Evolutionary conservation across 2,329 filamentous ascomycete species (phyloP).

Genomic region (Didymella keratinophila): DNA sequence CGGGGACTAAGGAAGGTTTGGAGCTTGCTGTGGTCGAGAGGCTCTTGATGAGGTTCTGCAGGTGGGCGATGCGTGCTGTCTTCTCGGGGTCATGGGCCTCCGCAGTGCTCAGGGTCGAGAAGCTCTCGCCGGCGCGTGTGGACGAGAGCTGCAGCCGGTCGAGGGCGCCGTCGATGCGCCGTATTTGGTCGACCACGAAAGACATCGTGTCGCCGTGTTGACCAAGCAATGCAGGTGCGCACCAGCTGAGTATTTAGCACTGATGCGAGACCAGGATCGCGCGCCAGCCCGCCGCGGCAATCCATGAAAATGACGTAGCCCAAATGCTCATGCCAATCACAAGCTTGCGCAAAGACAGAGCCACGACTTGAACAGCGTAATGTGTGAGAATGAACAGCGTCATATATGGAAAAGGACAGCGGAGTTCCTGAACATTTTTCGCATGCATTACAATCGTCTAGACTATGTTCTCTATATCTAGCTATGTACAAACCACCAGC

Average conservation of each 20-base stretch:
- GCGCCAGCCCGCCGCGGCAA: slow-evolving; percentile 5
- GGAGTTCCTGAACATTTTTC: neutral
- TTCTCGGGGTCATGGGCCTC: slow-evolving; percentile 50
- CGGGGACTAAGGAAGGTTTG: slow-evolving; percentile 66
- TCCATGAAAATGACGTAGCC: slow-evolving; percentile 10
- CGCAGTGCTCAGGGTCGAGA: slow-evolving; percentile 42
- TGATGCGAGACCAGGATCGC: slow-evolving; percentile 15
- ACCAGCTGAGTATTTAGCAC: neutral
- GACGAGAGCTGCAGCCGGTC: slow-evolving; percentile 63
- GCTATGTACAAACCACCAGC: slow-evolving; percentile 2
- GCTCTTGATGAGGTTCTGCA: slow-evolving; percentile 73
- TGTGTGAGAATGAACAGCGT: neutral
- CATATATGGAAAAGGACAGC: neutral
- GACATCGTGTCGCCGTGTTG: slow-evolving; percentile 48
- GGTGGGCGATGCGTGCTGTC: slow-evolving; percentile 61
- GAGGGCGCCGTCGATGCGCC: slow-evolving; percentile 64
- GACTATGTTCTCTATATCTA: slow-evolving; percentile 2
- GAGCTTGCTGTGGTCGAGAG: slow-evolving; percentile 75
- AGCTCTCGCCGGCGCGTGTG: slow-evolving; percentile 38
- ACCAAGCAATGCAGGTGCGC: slow-evolving; percentile 17
- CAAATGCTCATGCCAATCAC: slow-evolving; percentile 5
- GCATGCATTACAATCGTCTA: slow-evolving; percentile 8
- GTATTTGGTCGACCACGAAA: slow-evolving; percentile 60
- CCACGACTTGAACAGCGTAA: neutral
- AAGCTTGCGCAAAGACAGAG: neutral